phyloP scores from a whole-genome alignment of 2,329 filamentous ascomycete species.

The Dichotomopilus funicola region DNA sequence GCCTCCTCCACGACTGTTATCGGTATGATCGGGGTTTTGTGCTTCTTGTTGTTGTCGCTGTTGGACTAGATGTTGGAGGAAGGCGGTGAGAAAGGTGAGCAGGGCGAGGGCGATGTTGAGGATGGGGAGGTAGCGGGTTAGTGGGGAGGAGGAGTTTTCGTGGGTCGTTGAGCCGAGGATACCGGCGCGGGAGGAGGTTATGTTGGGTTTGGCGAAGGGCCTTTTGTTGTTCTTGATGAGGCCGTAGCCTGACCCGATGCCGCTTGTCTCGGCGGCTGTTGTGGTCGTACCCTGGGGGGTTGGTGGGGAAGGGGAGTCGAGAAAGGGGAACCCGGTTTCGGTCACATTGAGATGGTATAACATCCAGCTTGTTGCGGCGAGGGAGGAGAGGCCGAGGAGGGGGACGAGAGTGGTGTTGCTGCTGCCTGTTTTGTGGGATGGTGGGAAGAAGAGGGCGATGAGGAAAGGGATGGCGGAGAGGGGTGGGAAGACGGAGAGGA shows the following conservation, averaged over 20 bases:
- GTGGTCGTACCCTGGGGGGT: not conserved
- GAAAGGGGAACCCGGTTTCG: constrained; percentile 43
- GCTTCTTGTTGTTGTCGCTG: too few species aligned
- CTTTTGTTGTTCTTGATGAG: not conserved
- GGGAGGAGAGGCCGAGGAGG: constrained; percentile 55
- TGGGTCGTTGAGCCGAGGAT: not conserved
- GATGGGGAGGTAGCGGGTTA: constrained; percentile 53
- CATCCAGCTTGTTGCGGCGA: constrained; percentile 56
- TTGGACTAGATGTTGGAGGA: constrained; percentile 27
- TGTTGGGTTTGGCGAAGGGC: not conserved
- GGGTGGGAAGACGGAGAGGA: constrained; percentile 56
- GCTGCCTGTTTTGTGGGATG: constrained; percentile 35
- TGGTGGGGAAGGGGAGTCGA: constrained; percentile 33
- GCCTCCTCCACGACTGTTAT: constrained; percentile 20
- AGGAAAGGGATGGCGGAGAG: constrained; percentile 51
- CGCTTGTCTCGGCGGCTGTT: not conserved
- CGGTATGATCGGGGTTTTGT: not conserved
- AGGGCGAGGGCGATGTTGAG: constrained; percentile 53
- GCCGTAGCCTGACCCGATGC: not conserved
- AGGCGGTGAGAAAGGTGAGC: constrained; percentile 43
- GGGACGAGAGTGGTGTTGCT: constrained; percentile 50
- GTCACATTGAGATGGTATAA: constrained; percentile 50
- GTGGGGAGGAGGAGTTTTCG: constrained; percentile 32
- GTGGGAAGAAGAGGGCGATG: constrained; percentile 37
- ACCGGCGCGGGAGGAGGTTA: not conserved